These are phyloP conservation scores for Entelexis sorbosivorans DNA, from an alignment of 1,139 yeast genomes.

Conservation along the genomic window DNA sequence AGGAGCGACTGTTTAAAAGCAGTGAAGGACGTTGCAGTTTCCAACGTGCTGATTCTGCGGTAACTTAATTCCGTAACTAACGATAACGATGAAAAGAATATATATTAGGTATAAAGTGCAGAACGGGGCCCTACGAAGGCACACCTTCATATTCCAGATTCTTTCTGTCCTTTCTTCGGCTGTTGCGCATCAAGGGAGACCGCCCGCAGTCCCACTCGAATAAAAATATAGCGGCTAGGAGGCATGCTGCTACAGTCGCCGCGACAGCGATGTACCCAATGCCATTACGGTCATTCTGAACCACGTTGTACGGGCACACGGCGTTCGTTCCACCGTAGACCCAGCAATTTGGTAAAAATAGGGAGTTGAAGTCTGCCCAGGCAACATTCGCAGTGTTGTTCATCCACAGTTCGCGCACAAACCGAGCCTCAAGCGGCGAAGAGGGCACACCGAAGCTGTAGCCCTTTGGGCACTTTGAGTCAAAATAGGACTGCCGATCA, in stretches of 20 bases:
- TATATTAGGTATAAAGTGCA: too few relatives aligned
- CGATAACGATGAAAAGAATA: too few relatives aligned
- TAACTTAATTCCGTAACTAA: too few relatives aligned
- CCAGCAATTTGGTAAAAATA: conserved; percentile 69
- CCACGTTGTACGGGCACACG: conserved; percentile 61
- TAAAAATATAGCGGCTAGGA: conserved; percentile 35
- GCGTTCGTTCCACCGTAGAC: conserved; percentile 75
- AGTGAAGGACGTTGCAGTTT: too few relatives aligned
- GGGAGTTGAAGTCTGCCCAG: conserved; percentile 81
- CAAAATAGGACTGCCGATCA: conserved; percentile 41
- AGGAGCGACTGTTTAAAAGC: too few relatives aligned
- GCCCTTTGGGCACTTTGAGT: conserved; percentile 45
- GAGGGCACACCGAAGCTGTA: conserved; percentile 49
- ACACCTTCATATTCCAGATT: conserved; percentile 20
- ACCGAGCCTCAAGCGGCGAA: conserved; percentile 37
- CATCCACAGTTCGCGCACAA: conserved; percentile 15
- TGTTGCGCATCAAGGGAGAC: conserved; percentile 21
- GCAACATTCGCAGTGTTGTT: conserved; percentile 30
- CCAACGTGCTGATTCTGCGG: too few relatives aligned
- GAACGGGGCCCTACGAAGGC: conserved; percentile 7
- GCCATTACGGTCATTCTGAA: conserved; percentile 46
- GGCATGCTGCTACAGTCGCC: conserved; percentile 44
- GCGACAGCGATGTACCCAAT: conserved; percentile 59
- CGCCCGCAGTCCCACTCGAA: conserved; percentile 25
- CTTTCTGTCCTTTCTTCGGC: not conserved